These are phyloP conservation scores for Anthoceros angustus DNA, from an alignment of 225 moss, liverwort and hornwort species.

Conservation along the genomic window DNA sequence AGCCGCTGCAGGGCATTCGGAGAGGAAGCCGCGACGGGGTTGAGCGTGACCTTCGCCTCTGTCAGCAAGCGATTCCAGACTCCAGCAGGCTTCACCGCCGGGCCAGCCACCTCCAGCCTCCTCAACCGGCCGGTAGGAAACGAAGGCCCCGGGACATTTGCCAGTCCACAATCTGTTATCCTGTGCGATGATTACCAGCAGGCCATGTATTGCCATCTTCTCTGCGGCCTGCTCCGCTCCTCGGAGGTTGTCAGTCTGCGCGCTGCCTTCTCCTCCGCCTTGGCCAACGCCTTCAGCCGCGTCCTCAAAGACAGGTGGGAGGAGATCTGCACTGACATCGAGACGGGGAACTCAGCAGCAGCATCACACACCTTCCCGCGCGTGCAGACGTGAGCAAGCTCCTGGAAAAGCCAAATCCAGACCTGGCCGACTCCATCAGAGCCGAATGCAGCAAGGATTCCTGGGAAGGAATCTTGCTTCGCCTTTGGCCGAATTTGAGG, in stretches of 20 bases:
- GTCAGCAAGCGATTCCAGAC: background rate
- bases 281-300: slow-evolving; percentile 10
- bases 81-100: background rate
- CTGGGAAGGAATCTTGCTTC: slow-evolving; percentile 6
- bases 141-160: background rate
- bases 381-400: background rate
- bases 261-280: slow-evolving; percentile 21
- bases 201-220: slow-evolving; percentile 64
- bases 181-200: slow-evolving; percentile 22
- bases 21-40: background rate
- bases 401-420: slow-evolving; percentile 3
- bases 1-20: background rate
- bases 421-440: slow-evolving; percentile 5
- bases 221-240: slow-evolving; percentile 40
- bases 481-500: slow-evolving; percentile 5
- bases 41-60: background rate
- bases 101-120: background rate
- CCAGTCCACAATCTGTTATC: slow-evolving; percentile 27
- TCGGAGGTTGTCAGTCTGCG: slow-evolving; percentile 27
- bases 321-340: slow-evolving; percentile 32
- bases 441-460: slow-evolving; percentile 5
- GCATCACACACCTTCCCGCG: background rate
- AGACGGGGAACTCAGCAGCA: slow-evolving; percentile 6
- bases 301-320: slow-evolving; percentile 19
- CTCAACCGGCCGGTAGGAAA: too few species aligned